Evolutionary conservation across 2,329 filamentous ascomycete genomes (phyloP).

Genomic region (Trichoderma sp.): DNA sequence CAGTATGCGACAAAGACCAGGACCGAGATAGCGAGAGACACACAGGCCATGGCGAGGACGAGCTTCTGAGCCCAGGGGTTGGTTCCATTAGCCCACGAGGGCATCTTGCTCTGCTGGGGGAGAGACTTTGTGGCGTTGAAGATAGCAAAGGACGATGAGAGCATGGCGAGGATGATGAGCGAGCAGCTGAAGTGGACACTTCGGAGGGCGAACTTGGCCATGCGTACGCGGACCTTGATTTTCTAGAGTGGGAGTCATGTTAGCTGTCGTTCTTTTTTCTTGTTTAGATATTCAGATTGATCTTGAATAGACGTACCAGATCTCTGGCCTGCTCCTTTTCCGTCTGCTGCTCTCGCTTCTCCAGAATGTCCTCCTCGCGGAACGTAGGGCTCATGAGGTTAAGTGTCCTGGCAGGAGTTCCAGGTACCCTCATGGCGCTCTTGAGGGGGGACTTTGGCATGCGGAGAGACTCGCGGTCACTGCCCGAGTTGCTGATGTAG

Average conservation of each 20-base stretch:
- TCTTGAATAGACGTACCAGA: slow-evolving; percentile 61
- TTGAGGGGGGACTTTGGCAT: slow-evolving; percentile 77
- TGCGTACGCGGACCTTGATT: slow-evolving; percentile 84
- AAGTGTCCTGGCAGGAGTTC: slow-evolving; percentile 70
- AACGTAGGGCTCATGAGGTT: slow-evolving; percentile 92
- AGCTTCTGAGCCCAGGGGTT: slow-evolving; percentile 80
- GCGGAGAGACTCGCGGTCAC: slow-evolving; percentile 55
- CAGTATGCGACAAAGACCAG: slow-evolving; percentile 82
- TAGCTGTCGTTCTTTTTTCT: background rate
- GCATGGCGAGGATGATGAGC: slow-evolving; percentile 87
- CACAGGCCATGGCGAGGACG: slow-evolving; percentile 71
- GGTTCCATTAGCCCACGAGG: slow-evolving; percentile 78
- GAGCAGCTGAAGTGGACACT: slow-evolving; percentile 96
- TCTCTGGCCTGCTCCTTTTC: slow-evolving; percentile 87
- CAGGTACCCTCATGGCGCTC: slow-evolving; percentile 85
- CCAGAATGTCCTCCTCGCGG: slow-evolving; percentile 78
- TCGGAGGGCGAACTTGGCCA: slow-evolving; percentile 93
- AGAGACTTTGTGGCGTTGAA: slow-evolving; percentile 84
- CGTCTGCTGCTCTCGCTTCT: slow-evolving; percentile 77
- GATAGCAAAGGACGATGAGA: slow-evolving; percentile 83
- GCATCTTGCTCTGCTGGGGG: slow-evolving; percentile 73
- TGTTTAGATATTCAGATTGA: background rate
- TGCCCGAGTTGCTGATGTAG: slow-evolving; percentile 67
- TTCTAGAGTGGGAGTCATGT: slow-evolving; percentile 53
- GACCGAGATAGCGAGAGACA: slow-evolving; percentile 78